Conservation (phyloP, 2,329 filamentous ascomycete genomes). For the Monilinia fructicola region DNA sequence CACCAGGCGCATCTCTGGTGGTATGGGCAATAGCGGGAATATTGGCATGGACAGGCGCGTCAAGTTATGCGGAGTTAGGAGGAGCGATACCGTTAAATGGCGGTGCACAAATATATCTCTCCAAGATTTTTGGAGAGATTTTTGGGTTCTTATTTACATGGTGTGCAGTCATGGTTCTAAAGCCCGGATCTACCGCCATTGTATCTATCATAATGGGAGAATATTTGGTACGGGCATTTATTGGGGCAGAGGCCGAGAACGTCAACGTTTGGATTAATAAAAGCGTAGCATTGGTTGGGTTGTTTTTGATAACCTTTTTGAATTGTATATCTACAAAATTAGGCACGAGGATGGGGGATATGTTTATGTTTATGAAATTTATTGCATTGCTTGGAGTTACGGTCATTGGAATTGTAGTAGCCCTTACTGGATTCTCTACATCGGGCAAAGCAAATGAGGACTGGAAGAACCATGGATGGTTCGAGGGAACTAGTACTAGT, state of each 20-base stretch:
- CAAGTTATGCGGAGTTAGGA: slow-evolving; percentile 92
- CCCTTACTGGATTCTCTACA: slow-evolving; percentile 77
- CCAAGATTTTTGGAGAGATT: slow-evolving; percentile 94
- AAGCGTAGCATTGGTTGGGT: slow-evolving; percentile 73
- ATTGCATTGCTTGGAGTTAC: slow-evolving; percentile 84
- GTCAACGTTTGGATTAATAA: slow-evolving; percentile 90
- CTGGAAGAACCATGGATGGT: slow-evolving; percentile 89
- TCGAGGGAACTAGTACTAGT: slow-evolving; percentile 77
- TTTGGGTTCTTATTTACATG: slow-evolving; percentile 94
- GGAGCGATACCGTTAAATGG: slow-evolving; percentile 95
- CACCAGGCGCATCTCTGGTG: slow-evolving; percentile 84
- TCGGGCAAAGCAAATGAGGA: slow-evolving; percentile 73
- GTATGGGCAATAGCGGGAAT: slow-evolving; percentile 91
- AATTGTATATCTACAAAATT: slow-evolving; percentile 91
- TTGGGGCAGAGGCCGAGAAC: slow-evolving; percentile 80
- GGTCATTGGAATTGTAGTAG: slow-evolving; percentile 84
- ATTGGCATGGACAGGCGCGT: slow-evolving; percentile 91
- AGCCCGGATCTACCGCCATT: slow-evolving; percentile 90
- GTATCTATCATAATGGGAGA: slow-evolving; percentile 98
- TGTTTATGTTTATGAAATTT: slow-evolving; percentile 98
- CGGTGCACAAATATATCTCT: slow-evolving; percentile 87
- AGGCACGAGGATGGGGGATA: slow-evolving; percentile 81
- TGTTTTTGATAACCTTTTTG: slow-evolving; percentile 74
- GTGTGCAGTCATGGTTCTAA: slow-evolving; percentile 91
- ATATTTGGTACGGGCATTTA: slow-evolving; percentile 84